phyloP scores from a whole-genome alignment of 768 basidiomycete species.

The Boletus sp. region DNA sequence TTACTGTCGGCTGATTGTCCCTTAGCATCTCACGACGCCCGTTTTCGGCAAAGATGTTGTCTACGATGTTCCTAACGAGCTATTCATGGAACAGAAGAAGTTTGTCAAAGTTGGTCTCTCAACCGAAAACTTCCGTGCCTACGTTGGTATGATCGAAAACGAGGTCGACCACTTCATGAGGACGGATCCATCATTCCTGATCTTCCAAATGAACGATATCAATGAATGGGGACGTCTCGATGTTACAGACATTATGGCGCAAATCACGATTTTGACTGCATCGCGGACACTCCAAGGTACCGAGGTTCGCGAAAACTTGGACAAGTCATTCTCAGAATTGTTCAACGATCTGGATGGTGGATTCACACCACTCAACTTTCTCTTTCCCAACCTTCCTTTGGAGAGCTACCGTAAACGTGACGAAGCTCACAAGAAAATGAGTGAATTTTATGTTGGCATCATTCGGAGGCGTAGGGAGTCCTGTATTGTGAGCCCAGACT shows the following conservation, averaged over 20 bases:
- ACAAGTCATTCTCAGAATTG: constrained; percentile 80
- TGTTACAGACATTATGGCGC: constrained; percentile 65
- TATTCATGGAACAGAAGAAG: constrained; percentile 99
- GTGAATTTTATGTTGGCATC: constrained; percentile 87
- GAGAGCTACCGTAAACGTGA: constrained; percentile 89
- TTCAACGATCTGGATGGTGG: constrained; percentile 92
- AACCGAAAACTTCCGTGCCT: constrained; percentile 84
- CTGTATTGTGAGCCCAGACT: constrained; percentile 35
- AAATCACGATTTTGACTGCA: constrained; percentile 94
- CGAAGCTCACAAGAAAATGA: constrained; percentile 88
- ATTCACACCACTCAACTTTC: constrained; percentile 92
- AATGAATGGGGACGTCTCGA: constrained; percentile 81
- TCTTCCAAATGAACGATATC: constrained; percentile 60
- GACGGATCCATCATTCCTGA: constrained; percentile 59
- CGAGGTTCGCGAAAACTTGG: constrained; percentile 76
- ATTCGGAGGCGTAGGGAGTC: constrained; percentile 65
- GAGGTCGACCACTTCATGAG: constrained; percentile 71
- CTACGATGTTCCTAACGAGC: constrained; percentile 93
- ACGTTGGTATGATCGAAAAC: constrained; percentile 76
- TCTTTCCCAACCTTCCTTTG: constrained; percentile 91
- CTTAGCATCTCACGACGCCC: constrained; percentile 85
- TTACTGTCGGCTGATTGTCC: not conserved
- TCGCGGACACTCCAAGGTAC: constrained; percentile 90
- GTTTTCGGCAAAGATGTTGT: constrained; percentile 98
- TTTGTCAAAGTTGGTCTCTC: constrained; percentile 97